A percentile compares a stretch with the other conserved stretches of the same genome.
phyloP scores from a whole-genome alignment of 2,329 filamentous ascomycete genomes.

The Botryosphaeria dothidea region DNA sequence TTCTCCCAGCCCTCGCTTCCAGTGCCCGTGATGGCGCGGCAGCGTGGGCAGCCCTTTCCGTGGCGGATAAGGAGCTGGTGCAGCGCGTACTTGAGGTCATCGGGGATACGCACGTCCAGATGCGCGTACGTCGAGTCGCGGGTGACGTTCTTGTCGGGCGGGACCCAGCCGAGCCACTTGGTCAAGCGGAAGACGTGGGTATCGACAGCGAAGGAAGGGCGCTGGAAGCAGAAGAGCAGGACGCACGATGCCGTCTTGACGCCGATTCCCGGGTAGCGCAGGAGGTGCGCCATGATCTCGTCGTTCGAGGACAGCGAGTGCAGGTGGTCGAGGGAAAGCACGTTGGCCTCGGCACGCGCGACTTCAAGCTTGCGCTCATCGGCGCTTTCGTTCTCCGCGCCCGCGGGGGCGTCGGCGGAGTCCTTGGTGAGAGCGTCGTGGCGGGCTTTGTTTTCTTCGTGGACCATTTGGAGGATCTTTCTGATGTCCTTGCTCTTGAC shows the following conservation, averaged over 20 bases:
- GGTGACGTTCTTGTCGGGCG: conserved; percentile 45
- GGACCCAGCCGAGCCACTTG: conserved; percentile 64
- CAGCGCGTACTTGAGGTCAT: conserved; percentile 63
- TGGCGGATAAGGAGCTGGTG: conserved; percentile 64
- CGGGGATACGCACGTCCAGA: conserved; percentile 61
- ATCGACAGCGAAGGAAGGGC: conserved; percentile 65
- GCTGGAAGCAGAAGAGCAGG: conserved; percentile 63
- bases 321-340: conserved; percentile 66
- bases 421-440: conserved; percentile 50
- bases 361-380: conserved; percentile 60
- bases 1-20: conserved; percentile 64
- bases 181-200: conserved; percentile 66
- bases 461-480: conserved; percentile 69
- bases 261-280: conserved; percentile 63
- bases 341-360: conserved; percentile 55
- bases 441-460: conserved; percentile 65
- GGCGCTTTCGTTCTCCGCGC: conserved; percentile 47
- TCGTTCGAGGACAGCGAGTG: conserved; percentile 55
- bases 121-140: conserved; percentile 60
- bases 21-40: conserved; percentile 61
- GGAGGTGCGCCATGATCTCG: conserved; percentile 59
- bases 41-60: conserved; percentile 62
- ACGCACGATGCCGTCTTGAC: conserved; percentile 69
- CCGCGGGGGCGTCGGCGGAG: conserved; percentile 35
- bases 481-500: conserved; percentile 74